These are phyloP conservation scores for Leptographium lundbergii DNA, from an alignment of 2,329 filamentous ascomycete species.

Conservation along the genomic window DNA sequence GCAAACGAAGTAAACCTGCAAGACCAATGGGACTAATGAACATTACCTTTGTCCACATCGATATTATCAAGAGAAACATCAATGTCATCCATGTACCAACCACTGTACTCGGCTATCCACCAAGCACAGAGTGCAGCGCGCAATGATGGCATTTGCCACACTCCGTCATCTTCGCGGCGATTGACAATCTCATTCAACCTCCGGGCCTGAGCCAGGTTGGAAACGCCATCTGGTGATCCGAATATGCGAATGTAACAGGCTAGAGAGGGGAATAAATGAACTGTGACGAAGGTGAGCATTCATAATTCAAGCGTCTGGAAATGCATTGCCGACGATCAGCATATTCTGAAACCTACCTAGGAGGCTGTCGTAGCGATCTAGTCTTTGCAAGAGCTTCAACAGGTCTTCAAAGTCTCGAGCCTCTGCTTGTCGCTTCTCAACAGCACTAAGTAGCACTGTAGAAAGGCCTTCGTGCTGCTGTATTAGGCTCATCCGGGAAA, in stretches of 20 bases:
- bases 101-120: constrained; percentile 91
- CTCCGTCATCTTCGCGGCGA: constrained; percentile 49
- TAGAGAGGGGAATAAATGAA: constrained; percentile 74
- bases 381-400: constrained; percentile 51
- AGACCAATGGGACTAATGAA: background rate
- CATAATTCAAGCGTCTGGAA: constrained; percentile 4
- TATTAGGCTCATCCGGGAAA: constrained; percentile 66
- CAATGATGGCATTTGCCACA: constrained; percentile 63
- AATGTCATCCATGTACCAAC: constrained; percentile 69
- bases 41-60: constrained; percentile 45
- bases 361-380: constrained; percentile 64
- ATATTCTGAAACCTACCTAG: constrained; percentile 25
- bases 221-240: constrained; percentile 62
- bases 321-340: background rate
- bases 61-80: constrained; percentile 46
- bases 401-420: constrained; percentile 63
- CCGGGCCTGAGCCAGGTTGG: constrained; percentile 54
- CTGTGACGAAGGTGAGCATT: constrained; percentile 22
- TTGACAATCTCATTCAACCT: constrained; percentile 58
- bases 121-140: constrained; percentile 68
- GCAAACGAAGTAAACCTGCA: background rate
- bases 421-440: constrained; percentile 61
- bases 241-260: constrained; percentile 66
- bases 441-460: constrained; percentile 64
- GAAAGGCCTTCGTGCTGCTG: constrained; percentile 84